phyloP scores from a whole-genome alignment of 768 basidiomycete genomes.

The Paxillus ammoniavirescens region DNA sequence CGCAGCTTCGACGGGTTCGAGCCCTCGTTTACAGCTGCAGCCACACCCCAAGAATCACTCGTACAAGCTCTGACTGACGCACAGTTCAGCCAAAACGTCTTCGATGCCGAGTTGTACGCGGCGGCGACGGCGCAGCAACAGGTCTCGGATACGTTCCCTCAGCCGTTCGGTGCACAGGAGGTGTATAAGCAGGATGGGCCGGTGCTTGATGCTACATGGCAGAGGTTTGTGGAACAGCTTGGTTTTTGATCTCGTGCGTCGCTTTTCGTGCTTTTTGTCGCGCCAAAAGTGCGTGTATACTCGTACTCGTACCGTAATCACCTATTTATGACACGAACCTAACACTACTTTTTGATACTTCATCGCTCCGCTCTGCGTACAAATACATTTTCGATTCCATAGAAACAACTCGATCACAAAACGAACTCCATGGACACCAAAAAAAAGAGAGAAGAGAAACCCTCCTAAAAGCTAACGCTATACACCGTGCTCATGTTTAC shows the following conservation, averaged over 20 bases:
- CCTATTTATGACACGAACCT: too few relatives aligned
- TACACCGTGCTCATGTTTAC: conserved; percentile 22
- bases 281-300: not conserved
- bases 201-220: conserved; percentile 61
- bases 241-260: conserved; percentile 39
- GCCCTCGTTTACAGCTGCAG: conserved; percentile 11
- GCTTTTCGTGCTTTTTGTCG: not conserved
- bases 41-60: conserved; percentile 20
- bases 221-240: conserved; percentile 66
- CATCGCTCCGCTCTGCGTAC: too few relatives aligned
- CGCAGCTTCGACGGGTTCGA: conserved; percentile 40
- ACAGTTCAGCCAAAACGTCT: conserved; percentile 22
- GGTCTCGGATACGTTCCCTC: conserved; percentile 15
- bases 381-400: too few relatives aligned
- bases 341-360: too few relatives aligned
- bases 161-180: conserved; percentile 3
- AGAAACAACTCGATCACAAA: too few relatives aligned
- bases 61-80: conserved; percentile 32
- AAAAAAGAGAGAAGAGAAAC: not conserved
- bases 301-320: not conserved
- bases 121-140: conserved; percentile 6
- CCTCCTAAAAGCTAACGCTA: conserved; percentile 22
- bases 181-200: conserved; percentile 24
- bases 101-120: conserved; percentile 11
- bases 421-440: too few relatives aligned